A percentile compares a stretch with the other conserved stretches of the same genome.
phyloP scores from a whole-genome alignment of 2,329 filamentous ascomycete species.

The Byssoonygena ceratinophila region DNA sequence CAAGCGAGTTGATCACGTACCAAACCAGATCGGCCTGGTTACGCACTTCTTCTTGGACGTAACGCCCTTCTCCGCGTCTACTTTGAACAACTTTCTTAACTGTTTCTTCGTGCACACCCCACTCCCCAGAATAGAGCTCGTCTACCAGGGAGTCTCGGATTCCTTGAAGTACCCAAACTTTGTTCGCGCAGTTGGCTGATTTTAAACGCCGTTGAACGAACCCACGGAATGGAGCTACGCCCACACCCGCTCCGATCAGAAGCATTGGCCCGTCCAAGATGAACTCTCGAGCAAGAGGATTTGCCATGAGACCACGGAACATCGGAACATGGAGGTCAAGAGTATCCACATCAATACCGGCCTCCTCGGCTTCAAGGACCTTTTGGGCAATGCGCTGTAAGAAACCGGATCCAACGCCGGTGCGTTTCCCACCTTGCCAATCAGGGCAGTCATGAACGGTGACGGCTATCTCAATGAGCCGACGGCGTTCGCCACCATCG shows the following conservation, averaged over 20 bases:
- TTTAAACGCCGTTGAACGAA: constrained; percentile 91
- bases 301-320: constrained; percentile 97
- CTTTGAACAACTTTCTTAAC: constrained; percentile 74
- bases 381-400: constrained; percentile 73
- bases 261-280: constrained; percentile 94
- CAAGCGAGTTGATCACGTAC: constrained; percentile 94
- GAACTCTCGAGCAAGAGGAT: constrained; percentile 85
- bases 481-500: constrained; percentile 58
- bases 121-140: constrained; percentile 92
- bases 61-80: constrained; percentile 66
- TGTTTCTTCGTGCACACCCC: constrained; percentile 83
- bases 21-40: constrained; percentile 93
- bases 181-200: constrained; percentile 93
- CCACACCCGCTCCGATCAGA: constrained; percentile 89
- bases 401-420: constrained; percentile 84
- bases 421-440: constrained; percentile 62
- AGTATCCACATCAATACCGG: constrained; percentile 42
- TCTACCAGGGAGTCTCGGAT: constrained; percentile 89
- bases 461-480: constrained; percentile 90
- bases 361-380: constrained; percentile 57
- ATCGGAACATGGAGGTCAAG: constrained; percentile 73
- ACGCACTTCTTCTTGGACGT: constrained; percentile 90
- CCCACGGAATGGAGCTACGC: constrained; percentile 92
- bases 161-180: constrained; percentile 93
- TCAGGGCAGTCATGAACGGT: constrained; percentile 80